Evolutionary conservation across 768 basidiomycete genomes (phyloP).

Genomic region (Boletus bicolor): DNA sequence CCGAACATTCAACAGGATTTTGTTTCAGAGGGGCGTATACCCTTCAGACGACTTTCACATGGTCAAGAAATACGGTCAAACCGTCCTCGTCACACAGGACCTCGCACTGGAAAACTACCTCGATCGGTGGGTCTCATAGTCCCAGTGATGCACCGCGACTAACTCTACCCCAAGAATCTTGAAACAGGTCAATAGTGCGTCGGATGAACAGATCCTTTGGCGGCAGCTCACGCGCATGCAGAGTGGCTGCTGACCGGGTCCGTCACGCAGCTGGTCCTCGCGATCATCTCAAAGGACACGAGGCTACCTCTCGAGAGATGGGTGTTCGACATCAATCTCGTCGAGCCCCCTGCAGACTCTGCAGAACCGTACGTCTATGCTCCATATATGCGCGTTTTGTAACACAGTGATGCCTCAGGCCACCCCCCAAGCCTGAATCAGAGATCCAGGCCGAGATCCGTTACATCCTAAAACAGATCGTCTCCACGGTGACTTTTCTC

Average conservation of each 20-base stretch:
- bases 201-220: background rate
- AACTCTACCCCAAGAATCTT: conserved; percentile 63
- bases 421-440: conserved; percentile 66
- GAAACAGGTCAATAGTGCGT: conserved; percentile 86
- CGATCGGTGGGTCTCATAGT: conserved; percentile 48
- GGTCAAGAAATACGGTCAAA: conserved; percentile 99
- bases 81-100: conserved; percentile 92
- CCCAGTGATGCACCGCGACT: background rate
- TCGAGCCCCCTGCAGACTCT: conserved; percentile 56
- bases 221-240: conserved; percentile 29
- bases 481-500: conserved; percentile 93
- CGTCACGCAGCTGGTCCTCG: conserved; percentile 91
- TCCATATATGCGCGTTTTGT: conserved; percentile 1
- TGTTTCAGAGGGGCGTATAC: conserved; percentile 96
- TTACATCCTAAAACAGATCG: conserved; percentile 97
- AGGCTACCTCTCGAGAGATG: conserved; percentile 91
- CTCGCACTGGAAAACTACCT: conserved; percentile 91
- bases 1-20: conserved; percentile 52
- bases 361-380: conserved; percentile 45
- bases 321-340: conserved; percentile 94
- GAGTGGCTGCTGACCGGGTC: conserved; percentile 94
- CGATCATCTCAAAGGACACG: conserved; percentile 94
- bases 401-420: conserved; percentile 30
- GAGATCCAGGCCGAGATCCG: conserved; percentile 98
- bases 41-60: conserved; percentile 98